phyloP scores from a whole-genome alignment of 169 alveolate species.

The Babesia divergens region DNA sequence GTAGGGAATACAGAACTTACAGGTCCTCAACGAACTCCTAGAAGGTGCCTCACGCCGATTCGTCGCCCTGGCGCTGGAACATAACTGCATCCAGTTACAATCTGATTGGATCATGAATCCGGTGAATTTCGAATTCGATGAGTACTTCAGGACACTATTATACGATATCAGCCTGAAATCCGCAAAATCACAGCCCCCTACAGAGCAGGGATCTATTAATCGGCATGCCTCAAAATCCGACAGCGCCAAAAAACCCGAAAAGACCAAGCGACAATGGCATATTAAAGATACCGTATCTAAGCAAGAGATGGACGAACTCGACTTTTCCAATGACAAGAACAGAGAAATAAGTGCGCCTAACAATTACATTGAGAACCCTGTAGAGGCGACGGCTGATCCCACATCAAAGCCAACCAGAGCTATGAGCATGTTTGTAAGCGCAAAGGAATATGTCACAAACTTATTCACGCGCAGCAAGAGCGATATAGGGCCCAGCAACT shows the following conservation, averaged over 20 bases:
- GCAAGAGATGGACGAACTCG: conserved; percentile 59
- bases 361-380: neutral
- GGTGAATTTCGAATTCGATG: conserved; percentile 32
- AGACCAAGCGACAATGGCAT: conserved; percentile 33
- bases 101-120: conserved; percentile 37
- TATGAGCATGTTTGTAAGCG: neutral
- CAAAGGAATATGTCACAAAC: neutral
- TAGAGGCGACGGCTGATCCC: neutral
- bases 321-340: conserved; percentile 44
- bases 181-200: neutral
- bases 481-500: neutral
- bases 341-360: neutral
- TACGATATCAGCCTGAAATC: conserved; percentile 6
- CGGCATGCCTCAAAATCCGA: neutral
- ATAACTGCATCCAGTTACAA: neutral
- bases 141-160: conserved; percentile 23
- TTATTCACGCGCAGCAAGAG: neutral
- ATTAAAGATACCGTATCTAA: conserved; percentile 25
- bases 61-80: conserved; percentile 4
- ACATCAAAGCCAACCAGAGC: neutral
- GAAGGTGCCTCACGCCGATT: conserved; percentile 11
- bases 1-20: conserved; percentile 58
- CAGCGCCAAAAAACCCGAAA: conserved; percentile 5
- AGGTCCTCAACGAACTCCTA: conserved; percentile 25
- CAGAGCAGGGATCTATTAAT: neutral